Conservation (phyloP, 768 basidiomycete genomes). For the Podaxis sp. region DNA sequence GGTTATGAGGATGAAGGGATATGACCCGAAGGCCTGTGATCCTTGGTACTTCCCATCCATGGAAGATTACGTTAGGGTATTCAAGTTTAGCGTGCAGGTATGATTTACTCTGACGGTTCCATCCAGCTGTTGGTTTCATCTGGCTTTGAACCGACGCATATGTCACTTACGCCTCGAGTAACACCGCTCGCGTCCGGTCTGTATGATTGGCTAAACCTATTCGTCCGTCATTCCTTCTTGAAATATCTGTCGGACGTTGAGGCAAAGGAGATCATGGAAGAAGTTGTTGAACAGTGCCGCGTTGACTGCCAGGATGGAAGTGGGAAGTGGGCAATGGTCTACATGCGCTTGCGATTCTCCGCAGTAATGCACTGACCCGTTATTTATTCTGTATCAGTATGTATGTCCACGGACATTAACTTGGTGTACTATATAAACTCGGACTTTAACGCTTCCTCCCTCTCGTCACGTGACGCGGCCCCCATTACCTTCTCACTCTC, state of each 20-base stretch:
- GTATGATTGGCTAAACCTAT: constrained; percentile 67
- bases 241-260: constrained; percentile 48
- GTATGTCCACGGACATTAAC: background rate
- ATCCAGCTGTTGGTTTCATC: constrained; percentile 51
- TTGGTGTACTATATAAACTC: background rate
- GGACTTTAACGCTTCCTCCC: background rate
- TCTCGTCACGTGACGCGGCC: background rate
- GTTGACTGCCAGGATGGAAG: constrained; percentile 56
- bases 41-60: constrained; percentile 86
- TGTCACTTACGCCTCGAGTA: constrained; percentile 53
- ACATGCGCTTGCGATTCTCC: constrained; percentile 64
- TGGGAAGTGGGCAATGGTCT: constrained; percentile 72
- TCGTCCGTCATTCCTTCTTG: constrained; percentile 62
- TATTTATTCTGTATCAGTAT: background rate
- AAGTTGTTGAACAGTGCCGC: constrained; percentile 55
- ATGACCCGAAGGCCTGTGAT: constrained; percentile 59
- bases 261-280: constrained; percentile 57
- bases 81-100: constrained; percentile 9
- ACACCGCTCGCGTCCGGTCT: constrained; percentile 53
- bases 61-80: constrained; percentile 60
- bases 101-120: constrained; percentile 1
- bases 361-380: constrained; percentile 38
- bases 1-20: constrained; percentile 48
- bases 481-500: background rate
- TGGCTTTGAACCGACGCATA: constrained; percentile 54